Evolutionary conservation across 441 rosid species (phyloP).

Genomic region (Gossypium schwendimanii): DNA sequence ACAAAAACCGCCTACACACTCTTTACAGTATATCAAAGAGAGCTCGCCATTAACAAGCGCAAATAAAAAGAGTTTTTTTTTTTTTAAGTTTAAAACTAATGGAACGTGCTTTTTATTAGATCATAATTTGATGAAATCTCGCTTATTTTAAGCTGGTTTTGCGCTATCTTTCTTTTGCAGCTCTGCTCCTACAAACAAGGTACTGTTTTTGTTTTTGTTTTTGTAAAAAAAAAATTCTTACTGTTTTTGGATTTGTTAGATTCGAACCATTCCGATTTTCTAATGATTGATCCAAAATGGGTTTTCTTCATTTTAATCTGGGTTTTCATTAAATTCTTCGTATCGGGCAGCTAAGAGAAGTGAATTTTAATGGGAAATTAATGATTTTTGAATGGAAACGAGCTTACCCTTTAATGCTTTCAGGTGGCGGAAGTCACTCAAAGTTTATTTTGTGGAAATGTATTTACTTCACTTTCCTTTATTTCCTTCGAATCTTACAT

Average conservation of each 20-base stretch:
- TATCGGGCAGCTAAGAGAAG: conserved; percentile 9
- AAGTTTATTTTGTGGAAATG: conserved; percentile 4
- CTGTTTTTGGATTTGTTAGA: conserved; percentile 10
- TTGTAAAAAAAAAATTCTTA: neutral
- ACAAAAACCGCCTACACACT: conserved; percentile 22
- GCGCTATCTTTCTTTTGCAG: neutral
- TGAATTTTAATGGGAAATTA: conserved; percentile 9
- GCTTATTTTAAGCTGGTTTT: conserved; percentile 21
- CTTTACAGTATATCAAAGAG: neutral
- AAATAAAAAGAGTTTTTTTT: neutral
- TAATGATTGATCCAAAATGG: conserved; percentile 24
- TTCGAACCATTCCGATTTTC: conserved; percentile 9
- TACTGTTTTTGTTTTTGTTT: neutral
- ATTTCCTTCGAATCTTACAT: conserved; percentile 15
- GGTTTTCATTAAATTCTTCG: conserved; percentile 13
- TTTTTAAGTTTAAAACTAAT: neutral
- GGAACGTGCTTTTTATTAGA: neutral
- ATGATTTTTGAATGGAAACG: conserved; percentile 10
- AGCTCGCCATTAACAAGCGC: neutral
- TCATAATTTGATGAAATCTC: conserved; percentile 14
- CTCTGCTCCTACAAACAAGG: conserved; percentile 19
- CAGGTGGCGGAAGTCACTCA: neutral
- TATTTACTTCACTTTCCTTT: conserved; percentile 6
- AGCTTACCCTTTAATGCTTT: neutral
- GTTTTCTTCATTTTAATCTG: neutral